Evolutionary conservation across 2,329 filamentous ascomycete species (phyloP), one percentile per base, ranked within the genome.

Genomic region (Pseudofabraea citricarpa): DNA sequence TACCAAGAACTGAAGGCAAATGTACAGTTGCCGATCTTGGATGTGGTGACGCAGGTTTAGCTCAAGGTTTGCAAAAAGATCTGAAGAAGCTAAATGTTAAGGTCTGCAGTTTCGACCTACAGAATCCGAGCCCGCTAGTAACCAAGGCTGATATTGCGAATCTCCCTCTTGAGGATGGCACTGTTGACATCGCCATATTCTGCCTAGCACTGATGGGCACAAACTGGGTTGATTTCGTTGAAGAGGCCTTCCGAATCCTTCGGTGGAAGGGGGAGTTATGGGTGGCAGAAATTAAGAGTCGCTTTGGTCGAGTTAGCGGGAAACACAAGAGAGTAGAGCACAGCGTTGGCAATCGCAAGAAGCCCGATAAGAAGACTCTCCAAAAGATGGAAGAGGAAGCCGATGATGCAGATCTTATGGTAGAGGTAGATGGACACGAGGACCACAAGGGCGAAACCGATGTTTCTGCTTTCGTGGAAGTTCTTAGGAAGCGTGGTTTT

Each of bases 121-220:
- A 93, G 55, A 82, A 81, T 41, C 83, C 87, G 5, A 80, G 79
- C 45, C 73, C 80, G 15, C 77, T 90, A 16, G 86, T 98, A 50
- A 95, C 87, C 1, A 81, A 84, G 49, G 90, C 93, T 12, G 93
- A 98, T 66, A 93, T 97, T 41, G 85, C 90, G 22, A 77, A 85
- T 47, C 71, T 98, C 2, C 91, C 91, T 0, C 70, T 95, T 0
- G 71, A 72, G 5, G 82, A 90, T 54, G 83, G 81, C 35, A 81
- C 77, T 49, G 82, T 90, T 48, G 90, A 98, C 64, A 75, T 98
- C 5, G 87, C 87, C 38, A 83, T 98, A 54, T 97, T 97, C 72
- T 98, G 93, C 65, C 77, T 98, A 23, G 93, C 91, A 39, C 79
- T 98, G 46, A 98, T 98, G 93, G 93, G 93, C 60, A 98, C 93